Conservation (phyloP, 2,329 filamentous ascomycete species). For the Clonostachys solani region DNA sequence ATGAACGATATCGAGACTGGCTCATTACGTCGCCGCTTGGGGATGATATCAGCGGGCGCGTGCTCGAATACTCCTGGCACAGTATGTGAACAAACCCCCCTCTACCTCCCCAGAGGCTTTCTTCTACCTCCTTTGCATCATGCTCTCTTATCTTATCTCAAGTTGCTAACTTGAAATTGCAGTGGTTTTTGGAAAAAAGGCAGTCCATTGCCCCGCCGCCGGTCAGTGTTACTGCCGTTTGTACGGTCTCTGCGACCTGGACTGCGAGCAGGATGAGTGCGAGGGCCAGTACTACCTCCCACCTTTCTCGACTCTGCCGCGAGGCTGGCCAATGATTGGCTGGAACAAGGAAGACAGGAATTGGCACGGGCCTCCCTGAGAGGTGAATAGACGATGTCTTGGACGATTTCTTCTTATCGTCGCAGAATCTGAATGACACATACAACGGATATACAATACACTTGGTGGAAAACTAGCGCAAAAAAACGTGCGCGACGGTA, state of each 20-base stretch:
- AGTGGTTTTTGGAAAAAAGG: slow-evolving; percentile 55
- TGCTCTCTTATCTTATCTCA: background rate
- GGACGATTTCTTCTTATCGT: background rate
- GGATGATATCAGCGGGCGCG: slow-evolving; percentile 51
- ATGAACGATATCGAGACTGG: slow-evolving; percentile 55
- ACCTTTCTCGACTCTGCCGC: slow-evolving; percentile 49
- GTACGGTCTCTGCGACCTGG: slow-evolving; percentile 54
- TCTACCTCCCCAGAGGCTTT: too few relatives aligned
- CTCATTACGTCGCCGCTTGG: slow-evolving; percentile 48
- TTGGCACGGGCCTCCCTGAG: slow-evolving; percentile 4
- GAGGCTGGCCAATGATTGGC: slow-evolving; percentile 57
- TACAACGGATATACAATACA: too few relatives aligned
- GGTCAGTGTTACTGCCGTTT: slow-evolving; percentile 63
- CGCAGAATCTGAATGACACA: too few relatives aligned
- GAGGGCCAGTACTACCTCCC: slow-evolving; percentile 55
- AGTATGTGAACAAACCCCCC: slow-evolving; percentile 33
- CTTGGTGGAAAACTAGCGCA: too few relatives aligned
- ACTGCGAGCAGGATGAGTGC: slow-evolving; percentile 41
- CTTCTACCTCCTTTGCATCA: background rate
- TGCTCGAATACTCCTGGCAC: slow-evolving; percentile 65
- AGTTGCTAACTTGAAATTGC: background rate
- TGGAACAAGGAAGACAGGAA: slow-evolving; percentile 29
- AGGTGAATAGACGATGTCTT: background rate
- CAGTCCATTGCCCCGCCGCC: slow-evolving; percentile 57
- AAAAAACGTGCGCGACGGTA: too few relatives aligned